Conservation (phyloP, 2,329 filamentous ascomycete genomes). For the Clonostachys sp. region DNA sequence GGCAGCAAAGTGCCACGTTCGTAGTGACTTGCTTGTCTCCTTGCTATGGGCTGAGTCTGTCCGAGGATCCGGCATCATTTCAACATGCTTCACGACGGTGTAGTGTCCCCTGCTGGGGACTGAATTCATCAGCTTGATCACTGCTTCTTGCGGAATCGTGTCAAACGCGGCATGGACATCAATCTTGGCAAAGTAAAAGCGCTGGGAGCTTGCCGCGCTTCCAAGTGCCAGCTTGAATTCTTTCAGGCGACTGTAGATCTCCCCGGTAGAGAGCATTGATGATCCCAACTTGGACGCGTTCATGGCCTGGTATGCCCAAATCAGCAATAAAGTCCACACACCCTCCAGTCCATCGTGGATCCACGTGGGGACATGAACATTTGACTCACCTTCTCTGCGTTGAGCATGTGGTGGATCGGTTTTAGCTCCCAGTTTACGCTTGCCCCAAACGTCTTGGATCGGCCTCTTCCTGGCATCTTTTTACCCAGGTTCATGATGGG, state of each 20-base stretch:
- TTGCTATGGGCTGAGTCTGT: conserved; percentile 2
- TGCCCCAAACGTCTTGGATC: conserved; percentile 52
- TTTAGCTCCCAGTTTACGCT: conserved; percentile 50
- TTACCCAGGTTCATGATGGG: conserved; percentile 84
- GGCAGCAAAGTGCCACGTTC: conserved; percentile 50
- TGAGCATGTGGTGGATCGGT: conserved; percentile 73
- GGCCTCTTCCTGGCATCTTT: conserved; percentile 47
- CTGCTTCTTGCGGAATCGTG: conserved; percentile 78
- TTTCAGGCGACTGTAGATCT: conserved; percentile 72
- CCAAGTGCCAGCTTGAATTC: conserved; percentile 53
- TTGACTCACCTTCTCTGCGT: conserved; percentile 64
- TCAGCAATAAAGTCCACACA: neutral
- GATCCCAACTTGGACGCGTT: conserved; percentile 65
- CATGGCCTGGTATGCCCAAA: conserved; percentile 19
- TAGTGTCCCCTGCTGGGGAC: conserved; percentile 60
- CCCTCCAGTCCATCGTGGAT: neutral
- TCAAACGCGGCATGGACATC: conserved; percentile 94
- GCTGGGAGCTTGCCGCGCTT: conserved; percentile 20
- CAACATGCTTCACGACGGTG: conserved; percentile 67
- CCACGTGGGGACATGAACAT: neutral
- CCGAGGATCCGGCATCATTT: conserved; percentile 52
- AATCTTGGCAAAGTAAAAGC: conserved; percentile 83
- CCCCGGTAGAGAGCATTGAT: conserved; percentile 74
- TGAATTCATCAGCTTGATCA: conserved; percentile 62
- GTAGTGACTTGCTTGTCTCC: conserved; percentile 28